These are phyloP conservation scores for Microthlaspi erraticum DNA, from an alignment of 345 rosid genomes.

Conservation along the genomic window DNA sequence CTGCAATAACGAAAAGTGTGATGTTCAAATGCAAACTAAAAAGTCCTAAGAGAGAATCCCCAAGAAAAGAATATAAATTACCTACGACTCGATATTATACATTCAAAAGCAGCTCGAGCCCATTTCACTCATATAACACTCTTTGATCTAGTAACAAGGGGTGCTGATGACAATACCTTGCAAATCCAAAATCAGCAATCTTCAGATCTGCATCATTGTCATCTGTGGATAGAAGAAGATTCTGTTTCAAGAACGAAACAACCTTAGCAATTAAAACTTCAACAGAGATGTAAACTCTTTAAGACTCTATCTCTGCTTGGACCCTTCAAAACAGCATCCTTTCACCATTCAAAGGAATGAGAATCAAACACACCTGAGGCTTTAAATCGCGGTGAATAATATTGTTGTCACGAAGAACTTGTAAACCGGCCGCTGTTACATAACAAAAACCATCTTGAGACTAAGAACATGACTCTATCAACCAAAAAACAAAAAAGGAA, in stretches of 20 bases:
- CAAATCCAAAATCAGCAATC: constrained; percentile 99
- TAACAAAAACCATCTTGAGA: neutral
- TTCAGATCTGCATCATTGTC: constrained; percentile 69
- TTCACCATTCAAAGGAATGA: constrained; percentile 4
- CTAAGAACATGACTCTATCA: constrained; percentile 2
- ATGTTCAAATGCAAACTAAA: constrained; percentile 20
- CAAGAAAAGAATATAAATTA: constrained; percentile 34
- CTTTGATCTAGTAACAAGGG: constrained; percentile 44
- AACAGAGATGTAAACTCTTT: constrained; percentile 13
- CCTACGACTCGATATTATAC: constrained; percentile 36
- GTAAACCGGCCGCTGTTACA: constrained; percentile 78
- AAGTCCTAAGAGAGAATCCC: constrained; percentile 27
- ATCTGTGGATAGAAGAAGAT: constrained; percentile 83
- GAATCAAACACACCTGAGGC: constrained; percentile 77
- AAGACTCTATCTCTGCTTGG: constrained; percentile 19
- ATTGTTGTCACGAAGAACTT: constrained; percentile 88
- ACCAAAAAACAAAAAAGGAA: constrained; percentile 22
- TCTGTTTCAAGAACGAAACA: constrained; percentile 60
- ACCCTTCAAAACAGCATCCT: constrained; percentile 4
- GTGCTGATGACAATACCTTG: constrained; percentile 63
- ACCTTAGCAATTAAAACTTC: constrained; percentile 39
- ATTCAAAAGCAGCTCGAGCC: constrained; percentile 43
- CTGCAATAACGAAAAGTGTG: constrained; percentile 51
- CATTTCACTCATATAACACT: constrained; percentile 42
- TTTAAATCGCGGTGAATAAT: constrained; percentile 95